Evolutionary conservation across 495 filamentous ascomycete species (phyloP).

Genomic region (Neurospora sp.): DNA sequence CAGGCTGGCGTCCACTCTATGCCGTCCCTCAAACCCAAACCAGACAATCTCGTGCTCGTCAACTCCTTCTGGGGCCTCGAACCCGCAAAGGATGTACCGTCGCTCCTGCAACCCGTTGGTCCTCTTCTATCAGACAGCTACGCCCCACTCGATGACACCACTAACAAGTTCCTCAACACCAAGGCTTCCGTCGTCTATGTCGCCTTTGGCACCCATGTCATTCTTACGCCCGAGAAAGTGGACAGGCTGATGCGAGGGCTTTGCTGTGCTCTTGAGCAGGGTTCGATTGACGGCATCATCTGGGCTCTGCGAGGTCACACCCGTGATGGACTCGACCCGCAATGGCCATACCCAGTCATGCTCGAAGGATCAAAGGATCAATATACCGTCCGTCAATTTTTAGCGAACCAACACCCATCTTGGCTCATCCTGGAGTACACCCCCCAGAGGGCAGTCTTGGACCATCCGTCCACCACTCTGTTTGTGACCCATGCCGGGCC

Average conservation of each 20-base stretch:
- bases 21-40: slow-evolving; percentile 20
- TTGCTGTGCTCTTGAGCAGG: slow-evolving; percentile 12
- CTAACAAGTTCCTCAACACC: slow-evolving; percentile 12
- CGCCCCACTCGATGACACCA: slow-evolving; percentile 13
- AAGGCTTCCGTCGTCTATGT: slow-evolving; percentile 24
- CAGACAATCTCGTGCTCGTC: slow-evolving; percentile 30
- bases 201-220: slow-evolving; percentile 30
- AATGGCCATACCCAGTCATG: slow-evolving; percentile 7
- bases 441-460: slow-evolving; percentile 27
- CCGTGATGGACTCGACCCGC: slow-evolving; percentile 10
- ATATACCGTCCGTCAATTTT: slow-evolving; percentile 12
- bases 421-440: slow-evolving; percentile 21
- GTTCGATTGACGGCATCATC: slow-evolving; percentile 28
- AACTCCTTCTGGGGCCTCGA: slow-evolving; percentile 36
- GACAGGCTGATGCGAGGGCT: slow-evolving; percentile 19
- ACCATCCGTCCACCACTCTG: slow-evolving; percentile 15
- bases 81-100: slow-evolving; percentile 28
- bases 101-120: slow-evolving; percentile 22
- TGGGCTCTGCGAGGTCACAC: slow-evolving; percentile 14
- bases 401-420: slow-evolving; percentile 15
- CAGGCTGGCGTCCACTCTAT: slow-evolving; percentile 17
- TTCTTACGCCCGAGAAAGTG: slow-evolving; percentile 15
- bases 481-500: slow-evolving; percentile 30
- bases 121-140: slow-evolving; percentile 25
- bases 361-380: slow-evolving; percentile 3